Evolutionary conservation across 768 basidiomycete species (phyloP), one percentile per base, ranked within the genome.

Genomic region (Cystobasidium onofrii): DNA sequence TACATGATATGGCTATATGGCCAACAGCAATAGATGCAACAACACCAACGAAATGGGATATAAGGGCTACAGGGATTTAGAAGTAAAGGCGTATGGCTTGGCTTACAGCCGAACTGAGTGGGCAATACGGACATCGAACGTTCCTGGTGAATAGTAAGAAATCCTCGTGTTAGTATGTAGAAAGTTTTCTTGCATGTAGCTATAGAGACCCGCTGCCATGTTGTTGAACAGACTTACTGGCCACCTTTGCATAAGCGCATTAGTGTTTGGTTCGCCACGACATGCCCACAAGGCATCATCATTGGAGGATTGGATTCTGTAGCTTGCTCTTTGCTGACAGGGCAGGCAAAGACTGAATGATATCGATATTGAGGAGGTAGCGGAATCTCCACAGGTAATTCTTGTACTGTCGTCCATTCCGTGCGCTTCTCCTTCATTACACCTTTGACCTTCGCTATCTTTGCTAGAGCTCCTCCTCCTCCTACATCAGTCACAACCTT

Each of bases 271-370:
- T 89, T 89, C 1, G 91, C 89, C 55, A 99, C 88, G 43, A 96
- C 93, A 81, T 99, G 96, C 1, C 95, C 96, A 80, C 96, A 98
- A 1, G 84, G 83, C 85, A 99, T 89, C 90, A 97, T 94, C 92
- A 96, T 96, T 0, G 96, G 95, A 10, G 93, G 96, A 80, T 99
- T 99, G 73, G 85, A 81, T 65, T 91, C 89, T 2, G 91, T 94
- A 27, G 92, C 88, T 82, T 96, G 95, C 78, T 98, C 95, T 82
- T 97, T 98, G 10, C 92, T 95, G 25, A 99, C 96, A 0, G 96
- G 91, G 81, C 96, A 99, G 60, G 92, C 88, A 81, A 99, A 98
- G 73, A 98, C 89, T 0, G 94, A 96, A 81, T 99, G 96, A 81
- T 94, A 98, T 33, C 92, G 85, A 78, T 94, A 89, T 76, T 90